Evolutionary conservation across 495 filamentous ascomycete genomes (phyloP).

Genomic region (Penicillium pancosmium): DNA sequence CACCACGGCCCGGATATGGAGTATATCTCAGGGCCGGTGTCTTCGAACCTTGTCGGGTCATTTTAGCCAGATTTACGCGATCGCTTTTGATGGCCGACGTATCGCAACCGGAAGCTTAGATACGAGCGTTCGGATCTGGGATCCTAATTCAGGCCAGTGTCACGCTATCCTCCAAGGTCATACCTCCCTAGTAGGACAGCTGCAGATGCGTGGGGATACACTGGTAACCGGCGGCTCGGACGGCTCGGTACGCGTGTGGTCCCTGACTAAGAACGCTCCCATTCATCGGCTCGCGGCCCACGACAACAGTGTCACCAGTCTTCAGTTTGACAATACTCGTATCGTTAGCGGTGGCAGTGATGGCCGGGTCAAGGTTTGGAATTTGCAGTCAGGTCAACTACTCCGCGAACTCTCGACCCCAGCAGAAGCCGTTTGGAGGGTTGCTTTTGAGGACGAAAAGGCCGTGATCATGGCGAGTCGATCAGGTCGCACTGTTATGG

Average conservation of each 20-base stretch:
- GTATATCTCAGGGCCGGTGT: slow-evolving; percentile 89
- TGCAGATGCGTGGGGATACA: slow-evolving; percentile 92
- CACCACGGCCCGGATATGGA: slow-evolving; percentile 96
- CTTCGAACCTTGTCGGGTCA: slow-evolving; percentile 88
- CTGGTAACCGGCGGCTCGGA: slow-evolving; percentile 96
- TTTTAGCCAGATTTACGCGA: slow-evolving; percentile 98
- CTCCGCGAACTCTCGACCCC: slow-evolving; percentile 87
- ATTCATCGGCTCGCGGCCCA: slow-evolving; percentile 97
- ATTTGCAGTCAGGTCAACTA: slow-evolving; percentile 84
- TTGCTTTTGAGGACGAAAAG: slow-evolving; percentile 97
- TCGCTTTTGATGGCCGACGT: slow-evolving; percentile 89
- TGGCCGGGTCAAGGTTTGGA: slow-evolving; percentile 97
- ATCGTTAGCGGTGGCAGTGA: slow-evolving; percentile 96
- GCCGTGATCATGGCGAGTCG: slow-evolving; percentile 93
- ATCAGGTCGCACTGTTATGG: slow-evolving; percentile 87
- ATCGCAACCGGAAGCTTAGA: slow-evolving; percentile 98
- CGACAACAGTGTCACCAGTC: slow-evolving; percentile 95
- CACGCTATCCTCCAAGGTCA: slow-evolving; percentile 95
- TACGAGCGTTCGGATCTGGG: slow-evolving; percentile 96
- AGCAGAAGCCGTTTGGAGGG: slow-evolving; percentile 94
- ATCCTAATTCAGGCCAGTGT: slow-evolving; percentile 83
- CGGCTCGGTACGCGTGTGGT: slow-evolving; percentile 95
- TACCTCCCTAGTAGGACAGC: slow-evolving; percentile 94
- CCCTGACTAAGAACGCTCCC: slow-evolving; percentile 79
- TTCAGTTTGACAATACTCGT: slow-evolving; percentile 93